Percentiles rank a stretch among this genome's conserved stretches.
These are phyloP conservation scores for Phaeosphaeriaceae sp. DNA, from an alignment of 2,329 filamentous ascomycete genomes.

Conservation along the genomic window DNA sequence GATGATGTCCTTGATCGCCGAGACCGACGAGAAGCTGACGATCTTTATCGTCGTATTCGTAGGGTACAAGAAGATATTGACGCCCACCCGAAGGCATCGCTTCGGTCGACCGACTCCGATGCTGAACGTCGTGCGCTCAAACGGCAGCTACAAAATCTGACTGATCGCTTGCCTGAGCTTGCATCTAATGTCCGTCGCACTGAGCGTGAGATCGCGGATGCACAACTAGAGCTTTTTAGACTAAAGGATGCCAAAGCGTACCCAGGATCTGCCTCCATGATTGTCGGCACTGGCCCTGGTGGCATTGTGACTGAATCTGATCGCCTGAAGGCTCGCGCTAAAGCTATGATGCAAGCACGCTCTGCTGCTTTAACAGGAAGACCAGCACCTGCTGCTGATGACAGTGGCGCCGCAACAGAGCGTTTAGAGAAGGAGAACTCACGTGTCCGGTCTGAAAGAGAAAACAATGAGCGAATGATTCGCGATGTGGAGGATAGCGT, in stretches of 20 bases:
- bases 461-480: conserved; percentile 96
- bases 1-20: conserved; percentile 90
- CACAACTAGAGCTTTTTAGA: conserved; percentile 89
- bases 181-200: conserved; percentile 90
- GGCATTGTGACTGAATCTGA: conserved; percentile 91
- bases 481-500: conserved; percentile 96
- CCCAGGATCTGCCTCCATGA: conserved; percentile 77
- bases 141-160: conserved; percentile 85
- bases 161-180: conserved; percentile 88
- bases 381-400: conserved; percentile 72
- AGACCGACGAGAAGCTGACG: conserved; percentile 90
- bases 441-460: conserved; percentile 80
- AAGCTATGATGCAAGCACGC: conserved; percentile 98
- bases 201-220: conserved; percentile 91
- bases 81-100: conserved; percentile 78
- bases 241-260: conserved; percentile 91
- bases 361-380: conserved; percentile 90
- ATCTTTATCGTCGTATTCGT: conserved; percentile 89
- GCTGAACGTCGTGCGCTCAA: conserved; percentile 86
- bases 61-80: conserved; percentile 95
- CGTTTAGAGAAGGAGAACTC: conserved; percentile 88
- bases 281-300: conserved; percentile 91
- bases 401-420: conserved; percentile 80
- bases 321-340: conserved; percentile 90
- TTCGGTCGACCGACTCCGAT: conserved; percentile 71